Base-by-base conservation (phyloP, 2,329 filamentous ascomycete genomes). In the Sporothrix globosa region DNA sequence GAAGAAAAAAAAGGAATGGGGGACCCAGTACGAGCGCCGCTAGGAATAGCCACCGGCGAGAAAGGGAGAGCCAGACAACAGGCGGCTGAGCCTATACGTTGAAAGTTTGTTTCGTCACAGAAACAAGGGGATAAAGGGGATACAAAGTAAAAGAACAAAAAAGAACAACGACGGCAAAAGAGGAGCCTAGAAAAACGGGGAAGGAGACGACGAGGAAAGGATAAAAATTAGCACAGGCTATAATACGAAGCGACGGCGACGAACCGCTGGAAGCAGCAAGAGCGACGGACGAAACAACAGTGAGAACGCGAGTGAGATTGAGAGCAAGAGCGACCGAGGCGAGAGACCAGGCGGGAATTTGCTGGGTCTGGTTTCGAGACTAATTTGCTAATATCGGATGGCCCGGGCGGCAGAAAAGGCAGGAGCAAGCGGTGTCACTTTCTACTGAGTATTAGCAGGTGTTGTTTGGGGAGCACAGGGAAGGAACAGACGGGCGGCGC, bases 351-450 rank as follows among this genome's bases (percentile, higher is more conserved):
- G 50, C 44, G 54, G 69, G 69, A 67, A 73, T 71, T 68, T 66
- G 70, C 67, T 68, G 68, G 63, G 60, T 69, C 58, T 70, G 65
- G 61, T 68, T 63, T 60, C 54, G 66, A 66, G 68, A 69, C 68
- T 70, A 70, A 67, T 69, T 71, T 73, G 68, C 66, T 67, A 72
- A 68, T 70, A 67, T 70, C 72, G 72, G 72, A 73, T 73, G 65
- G 69, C 68, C 72, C 72, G 72, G 72, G 56, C 67, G 67, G 48
- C 56, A 66, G 65, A 56, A 54, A 48, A 70, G 34, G 56, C 34
- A 24, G 44, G 34, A 58, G 63, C 30, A 19, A 63, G 56, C 17
- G 46, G 46, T 44, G 68, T 34, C 41, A 30, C 3, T 30, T 30
- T 2, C 27, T 34, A 34, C 34, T 9, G 34, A 34, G 34, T 34